Base-by-base conservation (phyloP, 371 early-diverging fungal genomes). In the Mucor saturninus region DNA sequence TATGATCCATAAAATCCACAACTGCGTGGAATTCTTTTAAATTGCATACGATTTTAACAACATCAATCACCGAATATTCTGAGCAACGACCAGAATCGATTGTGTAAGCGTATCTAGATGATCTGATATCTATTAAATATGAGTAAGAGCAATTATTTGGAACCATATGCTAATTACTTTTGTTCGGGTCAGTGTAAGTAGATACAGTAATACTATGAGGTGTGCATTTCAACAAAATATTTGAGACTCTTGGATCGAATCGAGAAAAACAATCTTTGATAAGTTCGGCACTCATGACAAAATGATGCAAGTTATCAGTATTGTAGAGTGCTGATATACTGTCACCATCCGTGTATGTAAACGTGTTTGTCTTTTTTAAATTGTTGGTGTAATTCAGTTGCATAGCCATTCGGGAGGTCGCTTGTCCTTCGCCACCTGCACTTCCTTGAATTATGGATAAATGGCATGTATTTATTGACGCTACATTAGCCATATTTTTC, bases 21-120 rank as follows among this genome's bases (percentile, higher is more conserved):
- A 63, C 37, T 7, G 62, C 57, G 30, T 59, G 62, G 30, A 68
- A 68, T 29, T 68, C 68, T 50, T 55, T 62, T 0, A 63, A 39
- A 30, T 68, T 68, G 11, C 54, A 40, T 5, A 68, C 54, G 2
- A 68, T 13, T 13, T 43, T 63, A 11, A 58, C 54, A 28, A 21
- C 28, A 8, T 13, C 38, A 8, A 26, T 42, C 3, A 59, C 45
- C 10, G 29, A 31, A 37, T 63, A 63, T 15, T 30, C 54, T 10
- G 21, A 37, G 26, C 54, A 68, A 48, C 30, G 32, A 1, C 5
- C 6, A 5, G 29, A 21, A 13, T 31, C n/a, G 4, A 62, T 50
- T 8, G 43, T 54, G 28, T 55, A 55, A n/a, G 30, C 15, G 13
- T 54, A 43, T 40, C 42, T 43, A 10, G 59, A 59, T 43, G 65